phyloP scores from a whole-genome alignment of 2,329 filamentous ascomycete species.

The Colletotrichum echinochloae region DNA sequence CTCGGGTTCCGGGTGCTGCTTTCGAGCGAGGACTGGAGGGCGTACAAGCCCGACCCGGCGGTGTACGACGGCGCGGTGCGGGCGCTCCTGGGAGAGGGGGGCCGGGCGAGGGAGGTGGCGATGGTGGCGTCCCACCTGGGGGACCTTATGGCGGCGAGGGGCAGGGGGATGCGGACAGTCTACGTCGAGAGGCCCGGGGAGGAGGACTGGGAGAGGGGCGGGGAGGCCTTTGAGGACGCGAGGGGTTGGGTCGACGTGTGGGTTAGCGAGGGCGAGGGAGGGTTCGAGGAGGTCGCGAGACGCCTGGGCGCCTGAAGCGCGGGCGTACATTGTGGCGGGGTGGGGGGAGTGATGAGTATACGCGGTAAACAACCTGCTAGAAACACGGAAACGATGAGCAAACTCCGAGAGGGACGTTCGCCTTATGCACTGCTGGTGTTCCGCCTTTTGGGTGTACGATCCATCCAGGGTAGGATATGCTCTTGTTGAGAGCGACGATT shows the following conservation, averaged over 20 bases:
- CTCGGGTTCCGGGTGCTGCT: slow-evolving; percentile 73
- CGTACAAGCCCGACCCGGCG: slow-evolving; percentile 78
- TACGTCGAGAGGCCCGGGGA: slow-evolving; percentile 79
- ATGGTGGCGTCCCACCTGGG: slow-evolving; percentile 82
- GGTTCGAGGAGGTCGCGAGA: slow-evolving; percentile 48
- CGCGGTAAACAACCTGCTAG: neutral
- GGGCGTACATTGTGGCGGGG: neutral
- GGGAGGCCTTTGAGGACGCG: slow-evolving; percentile 63
- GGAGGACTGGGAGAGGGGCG: slow-evolving; percentile 68
- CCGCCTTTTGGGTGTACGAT: neutral
- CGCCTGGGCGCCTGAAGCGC: slow-evolving; percentile 41
- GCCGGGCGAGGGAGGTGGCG: slow-evolving; percentile 71
- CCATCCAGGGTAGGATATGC: neutral
- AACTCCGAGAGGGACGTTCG: neutral
- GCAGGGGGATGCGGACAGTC: slow-evolving; percentile 74
- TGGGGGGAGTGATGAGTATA: neutral
- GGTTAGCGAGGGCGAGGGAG: slow-evolving; percentile 50
- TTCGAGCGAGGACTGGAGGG: slow-evolving; percentile 76
- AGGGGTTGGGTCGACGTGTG: slow-evolving; percentile 58
- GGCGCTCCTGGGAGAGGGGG: slow-evolving; percentile 57
- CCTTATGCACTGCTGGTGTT: neutral
- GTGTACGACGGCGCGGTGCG: slow-evolving; percentile 77
- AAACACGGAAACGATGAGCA: neutral
- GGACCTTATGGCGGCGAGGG: slow-evolving; percentile 76
- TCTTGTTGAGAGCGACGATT: neutral